phyloP scores from a whole-genome alignment of 495 filamentous ascomycete genomes.

The Podospora tetraspora region DNA sequence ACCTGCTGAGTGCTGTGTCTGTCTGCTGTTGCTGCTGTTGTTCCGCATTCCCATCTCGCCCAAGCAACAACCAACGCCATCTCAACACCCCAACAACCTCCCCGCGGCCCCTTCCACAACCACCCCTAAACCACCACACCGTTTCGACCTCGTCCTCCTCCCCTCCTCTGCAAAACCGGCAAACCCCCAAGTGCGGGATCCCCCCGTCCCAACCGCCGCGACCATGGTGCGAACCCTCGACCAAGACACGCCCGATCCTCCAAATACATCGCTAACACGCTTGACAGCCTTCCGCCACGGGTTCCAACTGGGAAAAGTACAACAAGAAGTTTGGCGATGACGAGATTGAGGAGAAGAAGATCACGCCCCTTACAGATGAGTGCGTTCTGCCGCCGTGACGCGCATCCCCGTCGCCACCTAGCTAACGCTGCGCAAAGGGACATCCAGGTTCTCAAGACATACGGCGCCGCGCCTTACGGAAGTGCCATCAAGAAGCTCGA shows the following conservation, averaged over 20 bases:
- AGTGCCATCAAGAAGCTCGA: conserved; percentile 90
- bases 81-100: not conserved
- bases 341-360: conserved; percentile 98
- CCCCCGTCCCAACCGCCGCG: not conserved
- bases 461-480: conserved; percentile 94
- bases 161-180: not conserved
- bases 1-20: conserved; percentile 1
- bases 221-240: conserved; percentile 11
- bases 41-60: conserved; percentile 11
- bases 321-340: conserved; percentile 93
- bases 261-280: conserved; percentile 16
- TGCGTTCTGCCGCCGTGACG: conserved; percentile 30
- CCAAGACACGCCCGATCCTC: not conserved
- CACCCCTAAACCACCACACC: not conserved
- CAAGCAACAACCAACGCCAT: conserved; percentile 14
- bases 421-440: conserved; percentile 58
- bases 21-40: conserved; percentile 1
- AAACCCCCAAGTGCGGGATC: conserved; percentile 1
- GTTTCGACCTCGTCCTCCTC: not conserved
- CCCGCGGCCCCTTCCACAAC: not conserved
- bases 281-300: conserved; percentile 78
- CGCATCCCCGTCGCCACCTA: conserved; percentile 22
- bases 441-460: conserved; percentile 98
- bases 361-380: conserved; percentile 92
- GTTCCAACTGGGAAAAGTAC: conserved; percentile 96